Base-by-base conservation (phyloP, 768 basidiomycete genomes). In the Postia placenta region DNA sequence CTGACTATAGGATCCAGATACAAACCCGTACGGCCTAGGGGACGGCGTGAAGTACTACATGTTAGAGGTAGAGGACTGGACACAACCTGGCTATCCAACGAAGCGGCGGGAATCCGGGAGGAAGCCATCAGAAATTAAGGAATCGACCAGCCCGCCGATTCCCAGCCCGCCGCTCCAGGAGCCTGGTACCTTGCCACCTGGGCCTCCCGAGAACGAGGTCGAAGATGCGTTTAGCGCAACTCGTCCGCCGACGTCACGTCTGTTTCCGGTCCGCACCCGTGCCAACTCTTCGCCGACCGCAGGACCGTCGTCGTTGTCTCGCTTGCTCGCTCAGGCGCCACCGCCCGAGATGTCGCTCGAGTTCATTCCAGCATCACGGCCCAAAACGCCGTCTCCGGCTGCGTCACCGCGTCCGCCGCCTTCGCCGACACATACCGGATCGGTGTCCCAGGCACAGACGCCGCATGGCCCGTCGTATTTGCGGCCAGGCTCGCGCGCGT, bases 51-150 rank as follows among this genome's bases (percentile, higher is more conserved):
- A 94, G 68, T 94, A 89, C 57, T 93, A 90, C 65, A 86, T 92
- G 81, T 79, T 94, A 17, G 87, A 93, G 67, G 92, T 93, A 19
- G 92, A 95, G 63, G 88, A 91, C 57, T 95, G 92, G 91, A 90
- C 87, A 1, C 86, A 90, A 57, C 81, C 85, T 1, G 76, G 73
- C 42, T 76, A 68, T 41, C 56, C 78, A 30, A 79, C 78, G 49
- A 86, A 84, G 63, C 78, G 83, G 40, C 74, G 78, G 42, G 65
- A 68, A 26, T 73, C 72, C 6, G 73, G 74, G 7, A 76, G 74
- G 60, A 85, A 82, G 58, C 68, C 74, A 15, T 58, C 68, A 14
- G 77, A 77, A 40, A 65, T 44, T 25, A 36, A 27, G 39, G 45
- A 36, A 9, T 35, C 49, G 47, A 42, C 20, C 47, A 54, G 24